Conservation (phyloP, 306 rosid species). For the Leucaena leucocephala region DNA sequence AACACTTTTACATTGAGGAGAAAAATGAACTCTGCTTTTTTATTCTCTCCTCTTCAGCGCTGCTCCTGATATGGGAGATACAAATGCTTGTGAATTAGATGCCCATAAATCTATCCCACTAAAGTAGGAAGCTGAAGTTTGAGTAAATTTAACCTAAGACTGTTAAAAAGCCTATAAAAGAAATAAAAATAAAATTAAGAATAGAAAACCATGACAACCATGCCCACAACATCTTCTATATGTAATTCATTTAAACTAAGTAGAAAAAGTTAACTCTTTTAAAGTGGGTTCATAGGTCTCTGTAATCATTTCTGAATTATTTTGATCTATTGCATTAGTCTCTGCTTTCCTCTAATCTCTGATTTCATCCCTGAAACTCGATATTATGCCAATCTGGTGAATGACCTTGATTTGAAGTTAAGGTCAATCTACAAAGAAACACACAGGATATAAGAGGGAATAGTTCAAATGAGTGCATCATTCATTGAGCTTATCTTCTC, state of each 20-base stretch:
- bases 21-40: background rate
- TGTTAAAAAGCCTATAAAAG: background rate
- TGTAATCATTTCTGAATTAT: background rate
- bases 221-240: background rate
- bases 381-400: background rate
- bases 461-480: background rate
- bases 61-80: background rate
- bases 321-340: background rate
- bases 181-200: background rate
- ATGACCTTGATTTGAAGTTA: background rate
- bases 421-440: background rate
- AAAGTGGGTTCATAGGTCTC: background rate
- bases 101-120: background rate
- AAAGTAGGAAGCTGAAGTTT: background rate
- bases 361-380: background rate
- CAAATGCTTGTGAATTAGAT: background rate
- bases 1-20: background rate
- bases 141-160: background rate
- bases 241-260: background rate
- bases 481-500: constrained; percentile 3
- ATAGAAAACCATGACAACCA: background rate
- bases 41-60: background rate
- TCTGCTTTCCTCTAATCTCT: background rate
- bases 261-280: background rate
- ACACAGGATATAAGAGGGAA: background rate